These are phyloP conservation scores for Obba rivulosa DNA, from an alignment of 768 basidiomycete genomes.

Conservation along the genomic window DNA sequence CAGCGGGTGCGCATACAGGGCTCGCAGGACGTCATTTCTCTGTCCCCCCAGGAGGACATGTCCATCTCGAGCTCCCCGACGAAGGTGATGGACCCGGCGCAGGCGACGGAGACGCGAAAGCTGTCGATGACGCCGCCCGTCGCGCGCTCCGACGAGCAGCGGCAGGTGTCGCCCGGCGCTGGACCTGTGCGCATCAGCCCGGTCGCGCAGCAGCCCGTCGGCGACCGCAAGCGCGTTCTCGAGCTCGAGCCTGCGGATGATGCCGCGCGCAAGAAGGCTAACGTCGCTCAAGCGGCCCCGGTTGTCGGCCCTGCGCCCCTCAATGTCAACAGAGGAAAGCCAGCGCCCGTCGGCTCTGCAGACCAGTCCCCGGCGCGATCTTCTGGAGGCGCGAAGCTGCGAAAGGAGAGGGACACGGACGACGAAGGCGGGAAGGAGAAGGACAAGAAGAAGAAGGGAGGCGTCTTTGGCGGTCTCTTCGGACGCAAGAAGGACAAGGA, in stretches of 20 bases:
- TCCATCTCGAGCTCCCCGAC: constrained; percentile 21
- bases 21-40: constrained; percentile 26
- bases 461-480: constrained; percentile 76
- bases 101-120: constrained; percentile 69
- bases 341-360: constrained; percentile 2
- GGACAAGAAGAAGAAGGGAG: constrained; percentile 59
- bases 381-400: constrained; percentile 29
- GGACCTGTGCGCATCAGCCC: constrained; percentile 32
- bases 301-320: not conserved
- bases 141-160: constrained; percentile 48
- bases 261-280: constrained; percentile 44
- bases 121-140: constrained; percentile 76
- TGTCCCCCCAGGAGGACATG: constrained; percentile 20
- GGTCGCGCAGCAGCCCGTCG: constrained; percentile 41
- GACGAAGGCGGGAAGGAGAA: constrained; percentile 45
- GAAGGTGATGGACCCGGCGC: constrained; percentile 56
- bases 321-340: constrained; percentile 6
- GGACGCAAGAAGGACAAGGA: constrained; percentile 66
- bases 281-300: constrained; percentile 5
- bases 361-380: not conserved
- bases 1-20: constrained; percentile 40
- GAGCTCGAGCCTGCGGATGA: constrained; percentile 42
- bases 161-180: not conserved
- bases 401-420: constrained; percentile 39
- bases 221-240: constrained; percentile 47